These are phyloP conservation scores for Teunomyces tritomae DNA, from an alignment of 805 yeast species.

Conservation along the genomic window DNA sequence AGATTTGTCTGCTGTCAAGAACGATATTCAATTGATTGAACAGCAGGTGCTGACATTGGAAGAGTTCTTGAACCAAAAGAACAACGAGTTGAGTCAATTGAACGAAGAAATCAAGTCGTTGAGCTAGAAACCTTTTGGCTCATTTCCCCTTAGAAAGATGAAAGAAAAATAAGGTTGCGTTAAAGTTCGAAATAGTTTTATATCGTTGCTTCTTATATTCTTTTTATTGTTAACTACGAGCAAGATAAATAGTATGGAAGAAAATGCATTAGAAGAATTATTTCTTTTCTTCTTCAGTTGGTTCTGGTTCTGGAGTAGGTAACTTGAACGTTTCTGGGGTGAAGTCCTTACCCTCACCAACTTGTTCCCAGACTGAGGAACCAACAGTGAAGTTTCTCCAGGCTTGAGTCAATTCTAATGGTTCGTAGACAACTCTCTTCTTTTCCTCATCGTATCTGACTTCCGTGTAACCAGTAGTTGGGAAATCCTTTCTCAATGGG, in stretches of 20 bases:
- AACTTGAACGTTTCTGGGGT: constrained; percentile 80
- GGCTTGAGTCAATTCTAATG: constrained; percentile 87
- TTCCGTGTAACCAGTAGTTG: constrained; percentile 88
- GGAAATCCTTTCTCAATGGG: constrained; percentile 89
- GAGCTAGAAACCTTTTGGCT: constrained; percentile 3
- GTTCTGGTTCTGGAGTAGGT: constrained; percentile 80
- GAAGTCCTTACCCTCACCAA: constrained; percentile 80
- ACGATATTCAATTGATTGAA: constrained; percentile 68
- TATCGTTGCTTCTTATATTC: neutral
- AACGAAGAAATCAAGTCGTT: constrained; percentile 38
- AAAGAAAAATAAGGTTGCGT: no score
- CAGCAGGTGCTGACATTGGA: constrained; percentile 74
- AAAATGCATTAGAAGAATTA: constrained; percentile 14
- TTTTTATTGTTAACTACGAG: neutral
- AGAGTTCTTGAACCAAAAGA: constrained; percentile 61
- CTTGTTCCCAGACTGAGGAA: constrained; percentile 88
- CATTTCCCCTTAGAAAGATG: neutral
- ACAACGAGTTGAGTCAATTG: constrained; percentile 54
- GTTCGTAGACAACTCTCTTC: constrained; percentile 85
- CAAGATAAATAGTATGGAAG: constrained; percentile 4
- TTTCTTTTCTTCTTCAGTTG: constrained; percentile 39
- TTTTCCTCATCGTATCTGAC: constrained; percentile 88
- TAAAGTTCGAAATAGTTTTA: no score
- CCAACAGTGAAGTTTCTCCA: constrained; percentile 90
- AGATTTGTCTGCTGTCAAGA: constrained; percentile 51